phyloP scores from a whole-genome alignment of 139 green algal species.

The Chlorella sp. region DNA sequence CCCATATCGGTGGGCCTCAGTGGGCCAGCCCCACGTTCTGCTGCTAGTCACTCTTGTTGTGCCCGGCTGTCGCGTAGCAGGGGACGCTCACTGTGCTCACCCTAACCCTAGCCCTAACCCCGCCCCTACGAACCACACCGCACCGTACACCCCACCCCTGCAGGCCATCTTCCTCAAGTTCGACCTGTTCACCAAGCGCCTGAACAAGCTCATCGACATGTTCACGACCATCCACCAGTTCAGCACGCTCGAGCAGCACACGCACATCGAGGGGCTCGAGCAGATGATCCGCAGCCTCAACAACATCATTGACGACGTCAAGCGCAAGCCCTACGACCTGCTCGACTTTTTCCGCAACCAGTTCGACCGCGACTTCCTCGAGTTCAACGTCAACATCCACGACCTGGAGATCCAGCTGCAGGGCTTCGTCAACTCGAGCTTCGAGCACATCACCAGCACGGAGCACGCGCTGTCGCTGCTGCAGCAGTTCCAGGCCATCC shows the following conservation, averaged over 20 bases:
- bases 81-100: too few relatives aligned
- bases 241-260: constrained; percentile 73
- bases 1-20: too few relatives aligned
- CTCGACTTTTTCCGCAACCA: constrained; percentile 76
- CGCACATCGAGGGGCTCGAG: constrained; percentile 81
- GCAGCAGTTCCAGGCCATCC: constrained; percentile 79
- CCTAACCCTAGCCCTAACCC: background rate
- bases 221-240: constrained; percentile 91
- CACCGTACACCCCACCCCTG: background rate
- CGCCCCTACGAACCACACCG: background rate
- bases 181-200: constrained; percentile 84
- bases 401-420: constrained; percentile 86
- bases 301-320: constrained; percentile 83
- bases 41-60: background rate
- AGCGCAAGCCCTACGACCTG: constrained; percentile 86
- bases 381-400: constrained; percentile 95
- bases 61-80: background rate
- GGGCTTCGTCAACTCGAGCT: constrained; percentile 80
- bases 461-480: constrained; percentile 85
- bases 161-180: constrained; percentile 78
- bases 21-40: background rate
- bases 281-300: constrained; percentile 73
- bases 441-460: constrained; percentile 81
- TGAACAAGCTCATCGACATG: constrained; percentile 81
- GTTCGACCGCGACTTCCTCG: constrained; percentile 89